Percentiles rank a stretch among this genome's conserved stretches.
Conservation (phyloP, 1,284 basidiomycete genomes). For the Apiotrichum porosum region DNA sequence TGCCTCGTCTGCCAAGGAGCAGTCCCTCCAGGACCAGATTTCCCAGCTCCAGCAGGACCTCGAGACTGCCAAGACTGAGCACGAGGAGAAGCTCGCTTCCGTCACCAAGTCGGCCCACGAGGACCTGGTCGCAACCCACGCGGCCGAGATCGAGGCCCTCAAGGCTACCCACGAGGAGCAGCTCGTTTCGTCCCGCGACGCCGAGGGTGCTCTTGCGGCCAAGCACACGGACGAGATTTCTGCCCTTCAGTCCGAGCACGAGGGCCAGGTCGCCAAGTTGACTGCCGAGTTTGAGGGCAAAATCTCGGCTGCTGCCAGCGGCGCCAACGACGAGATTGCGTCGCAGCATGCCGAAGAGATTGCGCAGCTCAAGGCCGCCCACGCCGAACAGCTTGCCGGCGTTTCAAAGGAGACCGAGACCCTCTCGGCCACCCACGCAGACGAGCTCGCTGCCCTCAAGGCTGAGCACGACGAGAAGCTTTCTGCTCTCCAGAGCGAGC, state of each 20-base stretch:
- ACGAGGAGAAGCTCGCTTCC: constrained; percentile 3
- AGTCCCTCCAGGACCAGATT: constrained; percentile 16
- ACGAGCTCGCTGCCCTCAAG: constrained; percentile 9
- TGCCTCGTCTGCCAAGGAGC: constrained; percentile 13
- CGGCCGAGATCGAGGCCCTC: constrained; percentile 15
- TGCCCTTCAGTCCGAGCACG: not conserved
- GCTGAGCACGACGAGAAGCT: not conserved
- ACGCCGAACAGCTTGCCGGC: not conserved
- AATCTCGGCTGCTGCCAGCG: not conserved
- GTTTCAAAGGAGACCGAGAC: not conserved
- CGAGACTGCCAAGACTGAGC: constrained; percentile 5
- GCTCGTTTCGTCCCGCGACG: not conserved
- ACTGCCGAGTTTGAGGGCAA: not conserved
- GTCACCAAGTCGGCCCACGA: constrained; percentile 2
- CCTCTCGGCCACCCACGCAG: not conserved
- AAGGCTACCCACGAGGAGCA: constrained; percentile 3
- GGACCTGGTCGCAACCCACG: constrained; percentile 1
- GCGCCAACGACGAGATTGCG: not conserved
- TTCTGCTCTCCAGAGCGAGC: constrained; percentile 1
- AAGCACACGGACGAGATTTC: not conserved
- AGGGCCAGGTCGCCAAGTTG: not conserved
- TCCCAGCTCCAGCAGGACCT: constrained; percentile 12
- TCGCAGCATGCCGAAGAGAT: not conserved
- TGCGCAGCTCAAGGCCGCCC: not conserved
- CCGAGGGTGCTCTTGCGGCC: not conserved